Base-by-base conservation (phyloP, 345 rosid genomes). In the Cochlearia excelsa region DNA sequence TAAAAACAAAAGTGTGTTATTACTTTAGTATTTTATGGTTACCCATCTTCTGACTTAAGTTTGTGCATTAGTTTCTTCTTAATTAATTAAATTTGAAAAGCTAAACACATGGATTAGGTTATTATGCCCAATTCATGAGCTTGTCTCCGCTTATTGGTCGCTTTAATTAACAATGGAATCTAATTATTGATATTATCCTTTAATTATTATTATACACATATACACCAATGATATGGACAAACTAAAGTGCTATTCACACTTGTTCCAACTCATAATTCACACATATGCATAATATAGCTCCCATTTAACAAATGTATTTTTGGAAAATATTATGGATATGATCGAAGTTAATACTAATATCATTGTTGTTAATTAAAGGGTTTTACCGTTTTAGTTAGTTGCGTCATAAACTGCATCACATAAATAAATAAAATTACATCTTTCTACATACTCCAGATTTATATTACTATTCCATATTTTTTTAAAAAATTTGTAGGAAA, bases 241-340 rank as follows among this genome's bases (percentile, higher is more conserved):
- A 62, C 6, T 69, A 56, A 49, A 62, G 64, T 62, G 68, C 64
- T 16, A 30, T 69, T 62, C 74, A 56, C 68, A 69, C 47, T 69
- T 69, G 52, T 63, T 69, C 74, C 74, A 70, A 70, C 74, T 63
- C 69, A 70, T 70, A 49, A 51, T 61, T 62, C 57, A 61, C 26
- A 35, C 7, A 37, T 37, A 37, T 5, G 5, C 5, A 33, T 33
- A 1, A 33, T 33, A 33, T 33, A 5, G 35, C 23, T 16, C 23
- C 23, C 23, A 16, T 0, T 16, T 16, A 16, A 16, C 23, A 16
- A 16, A 16, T 16, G 23, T 16, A 16, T 16, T 16, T 16, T 33
- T 33, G 35, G 35, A 33, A 33, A 33, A 33, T 16, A 16, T 16
- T 16, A 16, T 16, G 23, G 23, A 16, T 16, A 16, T 16, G 23